Base-by-base conservation (phyloP, 495 filamentous ascomycete species). In the Stereocaulon alpinum region DNA sequence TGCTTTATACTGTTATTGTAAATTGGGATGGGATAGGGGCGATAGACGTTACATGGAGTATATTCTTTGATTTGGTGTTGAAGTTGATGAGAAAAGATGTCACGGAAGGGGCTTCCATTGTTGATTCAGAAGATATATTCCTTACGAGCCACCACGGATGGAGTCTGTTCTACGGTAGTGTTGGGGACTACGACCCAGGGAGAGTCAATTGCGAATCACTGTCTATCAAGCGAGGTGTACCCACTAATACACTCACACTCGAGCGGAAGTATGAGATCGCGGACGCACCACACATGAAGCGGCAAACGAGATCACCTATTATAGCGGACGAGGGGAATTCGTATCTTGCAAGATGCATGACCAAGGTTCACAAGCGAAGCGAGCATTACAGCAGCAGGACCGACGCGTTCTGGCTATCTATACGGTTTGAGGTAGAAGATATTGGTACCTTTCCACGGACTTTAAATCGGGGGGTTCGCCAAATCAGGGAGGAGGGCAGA, bases 341-440 rank as follows among this genome's bases (percentile, higher is more conserved):
- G 24, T 61, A 61, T 52, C 12, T 61, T 47, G 30, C 59, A 22
- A 55, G 59, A 56, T 56, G 59, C 44, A 20, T 56, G 15, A 56
- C 29, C 43, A 41, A 40, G 45, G 32, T 53, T 34, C 18, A 52
- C 14, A 51, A 52, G 57, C 57, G 48, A 11, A 44, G 34, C 40
- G 59, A 61, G 37, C 40, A 40, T 32, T 61, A 61, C 43, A 61
- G 47, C 20, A 60, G 45, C 29, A 53, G 37, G n/a, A 52, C 32
- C 45, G 24, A 60, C 18, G 57, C 40, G 47, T 60, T 60, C 30
- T 37, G 29, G 20, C 48, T 60, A 30, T 60, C 47, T 43, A 60
- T 60, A 37, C 44, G 47, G 20, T 60, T 60, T 43, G 57, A 52
- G 17, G 32, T 60, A 20, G 34, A 30, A 29, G 57, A 60, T 24